These are phyloP conservation scores for Sporormia fimetaria DNA, from an alignment of 495 filamentous ascomycete species.

Conservation along the genomic window DNA sequence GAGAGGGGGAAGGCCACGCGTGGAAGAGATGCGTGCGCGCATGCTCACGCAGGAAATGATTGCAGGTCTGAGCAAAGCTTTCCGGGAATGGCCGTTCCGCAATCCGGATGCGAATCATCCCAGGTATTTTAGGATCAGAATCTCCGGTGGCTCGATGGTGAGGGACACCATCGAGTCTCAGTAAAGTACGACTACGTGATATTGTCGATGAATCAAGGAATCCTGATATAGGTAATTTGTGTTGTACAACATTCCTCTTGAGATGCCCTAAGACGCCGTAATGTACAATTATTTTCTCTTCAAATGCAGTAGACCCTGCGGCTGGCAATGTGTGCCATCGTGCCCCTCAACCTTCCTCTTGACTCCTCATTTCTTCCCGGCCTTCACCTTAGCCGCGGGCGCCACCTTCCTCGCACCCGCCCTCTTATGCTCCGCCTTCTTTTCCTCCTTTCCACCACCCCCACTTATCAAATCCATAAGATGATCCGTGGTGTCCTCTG, in stretches of 20 bases:
- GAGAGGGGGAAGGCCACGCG: constrained; percentile 33
- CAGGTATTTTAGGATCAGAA: constrained; percentile 6
- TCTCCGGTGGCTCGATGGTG: neutral
- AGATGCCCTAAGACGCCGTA: too few relatives aligned
- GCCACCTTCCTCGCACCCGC: neutral
- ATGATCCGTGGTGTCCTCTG: constrained; percentile 6
- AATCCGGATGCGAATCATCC: constrained; percentile 4
- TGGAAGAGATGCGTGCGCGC: constrained; percentile 33
- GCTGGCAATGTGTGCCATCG: too few relatives aligned
- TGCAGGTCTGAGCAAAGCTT: constrained; percentile 41
- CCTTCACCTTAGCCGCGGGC: constrained; percentile 7
- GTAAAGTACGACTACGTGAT: too few relatives aligned
- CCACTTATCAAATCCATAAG: constrained; percentile 25
- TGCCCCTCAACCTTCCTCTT: neutral
- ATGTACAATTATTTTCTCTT: too few relatives aligned
- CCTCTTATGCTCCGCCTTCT: constrained; percentile 3
- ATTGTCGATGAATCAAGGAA: too few relatives aligned
- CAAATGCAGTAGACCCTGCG: too few relatives aligned
- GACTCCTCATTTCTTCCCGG: constrained; percentile 11
- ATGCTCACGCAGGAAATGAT: constrained; percentile 37
- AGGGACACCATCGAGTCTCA: neutral
- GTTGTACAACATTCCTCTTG: neutral
- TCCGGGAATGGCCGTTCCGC: constrained; percentile 49
- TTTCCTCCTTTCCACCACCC: constrained; percentile 2
- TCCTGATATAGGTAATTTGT: too few relatives aligned